Percentiles rank a stretch among this genome's conserved stretches.
These are phyloP conservation scores for Ambrosiella cleistominuta DNA, from an alignment of 2,329 filamentous ascomycete species.

Conservation along the genomic window DNA sequence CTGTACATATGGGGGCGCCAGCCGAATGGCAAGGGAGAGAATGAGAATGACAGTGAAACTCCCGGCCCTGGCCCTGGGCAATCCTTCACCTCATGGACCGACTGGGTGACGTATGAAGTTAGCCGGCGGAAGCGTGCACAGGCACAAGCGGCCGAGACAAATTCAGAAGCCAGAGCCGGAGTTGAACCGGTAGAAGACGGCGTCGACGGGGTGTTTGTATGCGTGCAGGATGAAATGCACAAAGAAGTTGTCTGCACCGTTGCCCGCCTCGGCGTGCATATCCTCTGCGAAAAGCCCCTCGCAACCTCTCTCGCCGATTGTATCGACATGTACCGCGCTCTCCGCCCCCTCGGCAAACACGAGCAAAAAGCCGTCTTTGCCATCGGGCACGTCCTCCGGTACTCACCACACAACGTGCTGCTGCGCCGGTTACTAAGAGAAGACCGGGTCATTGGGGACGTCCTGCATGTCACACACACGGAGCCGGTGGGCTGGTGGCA, in stretches of 20 bases:
- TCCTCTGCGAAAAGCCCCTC: slow-evolving; percentile 91
- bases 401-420: slow-evolving; percentile 81
- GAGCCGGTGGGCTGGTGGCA: slow-evolving; percentile 97
- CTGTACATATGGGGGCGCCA: slow-evolving; percentile 53
- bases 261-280: slow-evolving; percentile 53
- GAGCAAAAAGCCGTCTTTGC: slow-evolving; percentile 46
- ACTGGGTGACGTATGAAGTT: slow-evolving; percentile 58
- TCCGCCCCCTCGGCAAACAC: slow-evolving; percentile 22
- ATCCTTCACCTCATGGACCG: slow-evolving; percentile 54
- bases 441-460: slow-evolving; percentile 62
- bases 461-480: slow-evolving; percentile 75
- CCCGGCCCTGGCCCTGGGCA: slow-evolving; percentile 37
- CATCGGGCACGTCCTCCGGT: slow-evolving; percentile 83
- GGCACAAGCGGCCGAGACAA: slow-evolving; percentile 26
- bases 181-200: slow-evolving; percentile 30
- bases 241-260: slow-evolving; percentile 61
- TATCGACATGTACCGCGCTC: slow-evolving; percentile 49
- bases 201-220: slow-evolving; percentile 44
- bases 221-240: slow-evolving; percentile 77
- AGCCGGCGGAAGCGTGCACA: slow-evolving; percentile 33
- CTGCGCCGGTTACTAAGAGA: slow-evolving; percentile 61
- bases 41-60: neutral
- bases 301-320: slow-evolving; percentile 66
- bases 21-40: neutral
- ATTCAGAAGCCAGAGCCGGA: slow-evolving; percentile 35